Evolutionary conservation across 345 rosid genomes (phyloP).

Genomic region (Hibiscus syriacus): DNA sequence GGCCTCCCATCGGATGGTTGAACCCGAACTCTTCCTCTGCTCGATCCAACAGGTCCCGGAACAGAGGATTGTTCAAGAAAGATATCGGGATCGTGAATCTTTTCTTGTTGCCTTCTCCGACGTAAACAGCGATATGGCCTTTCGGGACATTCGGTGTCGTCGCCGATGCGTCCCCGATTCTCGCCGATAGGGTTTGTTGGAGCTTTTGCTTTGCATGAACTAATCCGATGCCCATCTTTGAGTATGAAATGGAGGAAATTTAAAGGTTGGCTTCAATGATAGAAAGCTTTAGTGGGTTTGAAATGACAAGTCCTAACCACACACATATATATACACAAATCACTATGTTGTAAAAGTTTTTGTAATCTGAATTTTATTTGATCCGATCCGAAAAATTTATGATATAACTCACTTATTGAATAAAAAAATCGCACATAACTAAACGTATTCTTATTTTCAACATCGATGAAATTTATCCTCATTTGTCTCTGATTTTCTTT

Average conservation of each 20-base stretch:
- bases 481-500: too few relatives aligned
- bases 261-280: neutral
- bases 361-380: too few relatives aligned
- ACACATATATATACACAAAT: neutral
- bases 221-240: conserved; percentile 54
- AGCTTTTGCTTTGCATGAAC: conserved; percentile 67
- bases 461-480: too few relatives aligned
- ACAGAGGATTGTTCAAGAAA: conserved; percentile 57
- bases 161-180: conserved; percentile 29
- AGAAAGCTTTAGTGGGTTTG: neutral
- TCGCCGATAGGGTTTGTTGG: conserved; percentile 51
- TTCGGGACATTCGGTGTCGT: conserved; percentile 34
- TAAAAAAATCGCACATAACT: too few relatives aligned
- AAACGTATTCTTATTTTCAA: too few relatives aligned
- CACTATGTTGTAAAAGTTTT: too few relatives aligned
- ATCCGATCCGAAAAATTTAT: too few relatives aligned
- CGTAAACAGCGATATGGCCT: conserved; percentile 50
- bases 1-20: conserved; percentile 70
- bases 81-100: conserved; percentile 68
- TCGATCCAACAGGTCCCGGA: conserved; percentile 42
- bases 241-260: neutral
- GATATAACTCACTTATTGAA: too few relatives aligned
- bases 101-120: conserved; percentile 41
- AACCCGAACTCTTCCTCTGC: conserved; percentile 83
- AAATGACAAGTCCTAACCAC: neutral